Conservation (phyloP, 345 rosid genomes). For the Geranium rotundifolium region DNA sequence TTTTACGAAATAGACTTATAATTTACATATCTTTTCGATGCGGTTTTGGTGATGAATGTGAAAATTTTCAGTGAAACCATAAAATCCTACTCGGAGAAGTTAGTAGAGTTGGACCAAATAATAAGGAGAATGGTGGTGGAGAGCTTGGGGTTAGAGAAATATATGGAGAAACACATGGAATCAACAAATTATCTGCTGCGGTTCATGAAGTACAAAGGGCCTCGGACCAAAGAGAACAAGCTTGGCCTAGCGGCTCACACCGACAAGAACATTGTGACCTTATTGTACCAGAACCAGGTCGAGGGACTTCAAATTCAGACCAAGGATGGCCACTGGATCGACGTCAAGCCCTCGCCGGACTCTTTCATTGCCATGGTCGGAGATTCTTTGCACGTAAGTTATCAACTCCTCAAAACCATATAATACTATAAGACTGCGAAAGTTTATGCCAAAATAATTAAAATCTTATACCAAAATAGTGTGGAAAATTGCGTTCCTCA, state of each 20-base stretch:
- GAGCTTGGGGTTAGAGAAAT: slow-evolving; percentile 32
- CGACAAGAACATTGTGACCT: slow-evolving; percentile 50
- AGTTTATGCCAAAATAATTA: too few relatives aligned
- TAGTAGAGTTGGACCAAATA: slow-evolving; percentile 33
- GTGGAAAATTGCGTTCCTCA: too few relatives aligned
- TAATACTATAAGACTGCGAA: too few relatives aligned
- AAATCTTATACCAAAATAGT: too few relatives aligned
- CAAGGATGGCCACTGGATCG: slow-evolving; percentile 44
- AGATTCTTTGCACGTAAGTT: slow-evolving; percentile 20
- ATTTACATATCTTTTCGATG: too few relatives aligned
- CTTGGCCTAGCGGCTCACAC: slow-evolving; percentile 40
- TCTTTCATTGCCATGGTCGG: slow-evolving; percentile 48
- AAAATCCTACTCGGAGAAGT: slow-evolving; percentile 17
- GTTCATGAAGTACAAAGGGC: slow-evolving; percentile 49
- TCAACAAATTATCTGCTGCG: slow-evolving; percentile 46
- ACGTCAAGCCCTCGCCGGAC: slow-evolving; percentile 35
- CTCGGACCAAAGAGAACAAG: slow-evolving; percentile 33
- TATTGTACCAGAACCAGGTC: slow-evolving; percentile 50
- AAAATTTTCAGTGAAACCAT: too few relatives aligned
- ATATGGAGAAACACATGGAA: slow-evolving; percentile 47
- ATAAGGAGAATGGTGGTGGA: slow-evolving; percentile 45
- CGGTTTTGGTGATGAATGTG: too few relatives aligned
- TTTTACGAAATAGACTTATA: too few relatives aligned
- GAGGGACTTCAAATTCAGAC: slow-evolving; percentile 39
- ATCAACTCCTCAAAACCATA: too few relatives aligned